Evolutionary conservation across 257 asterid genomes (phyloP).

Genomic region (Solanum chmielewskii): DNA sequence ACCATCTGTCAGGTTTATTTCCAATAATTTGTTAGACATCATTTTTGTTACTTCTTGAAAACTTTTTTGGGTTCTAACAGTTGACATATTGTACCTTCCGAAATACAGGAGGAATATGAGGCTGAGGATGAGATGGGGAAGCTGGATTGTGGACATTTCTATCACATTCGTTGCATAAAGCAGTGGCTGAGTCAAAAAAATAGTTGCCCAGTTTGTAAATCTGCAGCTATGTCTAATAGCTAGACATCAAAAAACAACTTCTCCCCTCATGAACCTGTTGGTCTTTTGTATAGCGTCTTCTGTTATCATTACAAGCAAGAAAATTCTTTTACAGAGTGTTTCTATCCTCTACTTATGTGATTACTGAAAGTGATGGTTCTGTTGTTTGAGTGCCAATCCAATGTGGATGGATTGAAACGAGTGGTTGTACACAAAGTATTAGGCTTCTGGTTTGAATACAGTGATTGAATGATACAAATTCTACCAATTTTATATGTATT

Average conservation of each 20-base stretch:
- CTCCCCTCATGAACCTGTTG: background rate
- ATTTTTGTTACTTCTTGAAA: background rate
- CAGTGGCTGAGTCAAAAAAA: conserved; percentile 86
- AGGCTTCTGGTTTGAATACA: background rate
- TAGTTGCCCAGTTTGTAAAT: conserved; percentile 77
- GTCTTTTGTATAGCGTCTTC: conserved; percentile 34
- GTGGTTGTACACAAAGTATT: background rate
- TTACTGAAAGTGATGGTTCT: background rate
- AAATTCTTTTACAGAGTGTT: conserved; percentile 16
- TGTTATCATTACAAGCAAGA: conserved; percentile 11
- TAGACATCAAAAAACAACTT: conserved; percentile 2
- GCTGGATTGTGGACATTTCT: conserved; percentile 67
- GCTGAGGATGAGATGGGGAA: conserved; percentile 67
- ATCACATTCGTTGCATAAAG: conserved; percentile 75
- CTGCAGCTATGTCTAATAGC: conserved; percentile 21
- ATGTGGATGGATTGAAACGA: background rate
- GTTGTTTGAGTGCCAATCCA: background rate
- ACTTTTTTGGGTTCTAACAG: background rate
- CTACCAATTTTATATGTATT: background rate
- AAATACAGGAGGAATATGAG: conserved; percentile 67
- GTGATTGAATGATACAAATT: background rate
- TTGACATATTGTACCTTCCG: background rate
- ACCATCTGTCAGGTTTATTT: conserved; percentile 79
- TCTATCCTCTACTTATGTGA: background rate
- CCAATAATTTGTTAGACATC: background rate